Evolutionary conservation across 2,329 filamentous ascomycete genomes (phyloP), one percentile per base, ranked within the genome.

Genomic region (Aphanoascus verrucosus): DNA sequence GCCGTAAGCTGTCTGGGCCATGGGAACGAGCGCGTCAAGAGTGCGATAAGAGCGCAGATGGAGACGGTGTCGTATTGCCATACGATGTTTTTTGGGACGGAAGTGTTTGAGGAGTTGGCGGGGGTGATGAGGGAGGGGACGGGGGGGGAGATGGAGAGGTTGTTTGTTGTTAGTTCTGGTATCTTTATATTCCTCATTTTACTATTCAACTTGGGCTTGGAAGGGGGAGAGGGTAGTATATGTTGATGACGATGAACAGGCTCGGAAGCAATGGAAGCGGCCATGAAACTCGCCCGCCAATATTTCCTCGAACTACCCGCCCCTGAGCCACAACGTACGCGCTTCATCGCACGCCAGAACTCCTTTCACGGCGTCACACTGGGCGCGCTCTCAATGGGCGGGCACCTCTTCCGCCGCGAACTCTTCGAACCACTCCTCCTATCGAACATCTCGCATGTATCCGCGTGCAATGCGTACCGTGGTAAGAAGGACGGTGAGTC

Each of bases 341-440:
- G 77, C 46, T 85, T 84, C 67, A 85, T 89, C 59, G 74, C 81
- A 5, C 76, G 85, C 14, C 69, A 78, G 31, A 74, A 80, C 19
- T 84, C 80, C 9, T 89, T 86, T 60, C 85, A 89, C 60, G 85
- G 85, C 5, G 81, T 77, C 28, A 88, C 84, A 0, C 65, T 89
- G 0, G 85, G 84, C 0, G 75, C 84, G 1, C 73, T 89, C 52
- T 77, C 78, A 0, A 72, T 84, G 14, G 77, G 84, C 8, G 83
- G 83, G 8, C 81, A 88, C 63, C 67, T 75, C 3, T 71, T 72
- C 4, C 75, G 86, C 35, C 77, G 82, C 54, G 72, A 75, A 1
- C 74, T 80, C 1, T 89, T 84, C 60, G 77, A 82, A 59, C 74
- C 75, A 1, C 73, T 85, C 20, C 69, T 86, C 1, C 67, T 77